phyloP scores from a whole-genome alignment of 345 rosid genomes.

The Gossypium longicalyx region DNA sequence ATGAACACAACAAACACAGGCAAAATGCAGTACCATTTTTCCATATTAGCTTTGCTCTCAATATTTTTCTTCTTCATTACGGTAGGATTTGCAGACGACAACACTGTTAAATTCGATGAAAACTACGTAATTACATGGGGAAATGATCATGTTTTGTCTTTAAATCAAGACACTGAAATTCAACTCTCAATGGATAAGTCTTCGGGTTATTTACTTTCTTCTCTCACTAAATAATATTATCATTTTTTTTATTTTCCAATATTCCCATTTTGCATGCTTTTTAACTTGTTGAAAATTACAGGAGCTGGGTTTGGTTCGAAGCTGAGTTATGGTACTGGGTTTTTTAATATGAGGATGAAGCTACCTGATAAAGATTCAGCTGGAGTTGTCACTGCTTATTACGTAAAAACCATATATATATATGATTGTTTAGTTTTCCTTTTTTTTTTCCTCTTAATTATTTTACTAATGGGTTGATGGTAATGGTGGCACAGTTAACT shows the following conservation, averaged over 20 bases:
- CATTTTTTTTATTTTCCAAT: too few species aligned
- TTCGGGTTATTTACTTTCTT: conserved; percentile 34
- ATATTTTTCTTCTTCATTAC: not conserved
- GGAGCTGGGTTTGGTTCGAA: conserved; percentile 58
- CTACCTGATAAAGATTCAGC: conserved; percentile 49
- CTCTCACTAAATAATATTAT: not conserved
- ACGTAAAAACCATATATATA: conserved; percentile 28
- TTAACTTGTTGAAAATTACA: not conserved
- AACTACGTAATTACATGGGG: conserved; percentile 48
- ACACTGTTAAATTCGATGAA: conserved; percentile 22
- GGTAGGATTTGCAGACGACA: not conserved
- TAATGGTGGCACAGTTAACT: conserved; percentile 32
- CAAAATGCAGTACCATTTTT: not conserved
- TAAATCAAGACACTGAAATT: conserved; percentile 29
- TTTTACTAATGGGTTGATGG: too few species aligned
- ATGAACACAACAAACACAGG: not conserved
- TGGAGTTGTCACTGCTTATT: conserved; percentile 63
- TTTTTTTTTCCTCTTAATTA: not conserved
- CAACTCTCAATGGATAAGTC: conserved; percentile 48
- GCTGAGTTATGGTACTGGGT: conserved; percentile 48
- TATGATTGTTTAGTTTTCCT: not conserved
- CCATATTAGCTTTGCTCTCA: not conserved
- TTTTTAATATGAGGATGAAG: conserved; percentile 44
- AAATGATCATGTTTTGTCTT: conserved; percentile 22
- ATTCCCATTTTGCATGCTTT: not conserved